A percentile compares a stretch with the other conserved stretches of the same genome.
phyloP scores from a whole-genome alignment of 768 basidiomycete species.

The Gymnopilus dilepis region DNA sequence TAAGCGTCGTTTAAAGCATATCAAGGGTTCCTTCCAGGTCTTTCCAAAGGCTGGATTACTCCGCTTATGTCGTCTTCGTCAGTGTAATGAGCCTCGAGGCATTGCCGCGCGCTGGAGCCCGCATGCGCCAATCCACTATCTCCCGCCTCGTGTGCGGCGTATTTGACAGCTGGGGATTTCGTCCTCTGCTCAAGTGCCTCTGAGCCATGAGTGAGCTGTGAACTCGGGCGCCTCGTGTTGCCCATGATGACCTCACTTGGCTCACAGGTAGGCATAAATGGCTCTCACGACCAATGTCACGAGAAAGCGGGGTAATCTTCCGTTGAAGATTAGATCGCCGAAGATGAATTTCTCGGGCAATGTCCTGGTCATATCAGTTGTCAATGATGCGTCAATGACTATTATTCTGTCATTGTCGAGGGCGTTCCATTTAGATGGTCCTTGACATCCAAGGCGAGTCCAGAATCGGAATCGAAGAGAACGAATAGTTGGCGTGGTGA shows the following conservation, averaged over 20 bases:
- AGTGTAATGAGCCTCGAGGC: conserved; percentile 15
- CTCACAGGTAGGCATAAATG: conserved; percentile 10
- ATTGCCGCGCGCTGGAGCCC: background rate
- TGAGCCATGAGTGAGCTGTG: background rate
- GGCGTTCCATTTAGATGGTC: background rate
- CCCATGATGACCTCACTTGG: conserved; percentile 1
- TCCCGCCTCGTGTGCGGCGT: conserved; percentile 15
- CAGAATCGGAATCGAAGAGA: background rate
- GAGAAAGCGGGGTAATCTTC: background rate
- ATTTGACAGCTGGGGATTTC: conserved; percentile 6
- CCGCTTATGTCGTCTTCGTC: conserved; percentile 14
- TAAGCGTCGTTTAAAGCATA: background rate
- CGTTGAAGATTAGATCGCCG: background rate
- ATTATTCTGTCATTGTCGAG: background rate
- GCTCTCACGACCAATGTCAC: background rate
- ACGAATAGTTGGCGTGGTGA: background rate
- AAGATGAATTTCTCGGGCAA: too few relatives aligned
- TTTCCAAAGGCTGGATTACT: background rate
- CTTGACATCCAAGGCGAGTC: background rate
- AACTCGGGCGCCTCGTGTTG: conserved; percentile 3
- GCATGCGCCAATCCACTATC: conserved; percentile 13
- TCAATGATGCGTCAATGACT: background rate
- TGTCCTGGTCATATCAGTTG: background rate
- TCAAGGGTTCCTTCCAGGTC: background rate
- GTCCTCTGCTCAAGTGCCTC: background rate